Evolutionary conservation across 148 eudicot genomes (phyloP).

Genomic region (Polygonum maritimum): DNA sequence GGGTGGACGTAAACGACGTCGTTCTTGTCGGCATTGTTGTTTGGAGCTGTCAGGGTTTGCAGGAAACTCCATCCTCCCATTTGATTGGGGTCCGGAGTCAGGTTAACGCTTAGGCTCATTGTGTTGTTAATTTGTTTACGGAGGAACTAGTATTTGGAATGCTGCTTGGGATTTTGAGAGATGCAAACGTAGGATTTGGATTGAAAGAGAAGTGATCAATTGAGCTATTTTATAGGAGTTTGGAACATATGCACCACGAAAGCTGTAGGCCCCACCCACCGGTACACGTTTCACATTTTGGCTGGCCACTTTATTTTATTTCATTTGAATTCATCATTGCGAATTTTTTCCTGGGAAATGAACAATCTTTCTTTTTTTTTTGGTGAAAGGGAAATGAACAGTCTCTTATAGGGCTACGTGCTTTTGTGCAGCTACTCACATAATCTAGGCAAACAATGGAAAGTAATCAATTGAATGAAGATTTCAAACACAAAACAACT

Average conservation of each 20-base stretch:
- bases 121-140: not conserved
- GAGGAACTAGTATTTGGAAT: not conserved
- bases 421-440: not conserved
- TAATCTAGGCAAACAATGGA: not conserved
- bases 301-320: not conserved
- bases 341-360: too few species aligned
- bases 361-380: too few species aligned
- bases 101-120: not conserved
- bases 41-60: conserved; percentile 19
- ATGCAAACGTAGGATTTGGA: not conserved
- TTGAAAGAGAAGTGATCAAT: not conserved
- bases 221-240: not conserved
- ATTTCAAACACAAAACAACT: not conserved
- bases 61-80: conserved; percentile 27
- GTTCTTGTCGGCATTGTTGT: not conserved
- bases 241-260: not conserved
- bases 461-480: conserved; percentile 19
- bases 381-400: too few species aligned
- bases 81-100: not conserved
- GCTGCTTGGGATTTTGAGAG: not conserved
- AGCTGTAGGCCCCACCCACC: not conserved
- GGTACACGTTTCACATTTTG: not conserved
- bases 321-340: too few species aligned
- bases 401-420: too few species aligned
- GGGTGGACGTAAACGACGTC: conserved; percentile 42